Evolutionary conservation across 2,329 filamentous ascomycete genomes (phyloP).

Genomic region (Epichloe sibirici): DNA sequence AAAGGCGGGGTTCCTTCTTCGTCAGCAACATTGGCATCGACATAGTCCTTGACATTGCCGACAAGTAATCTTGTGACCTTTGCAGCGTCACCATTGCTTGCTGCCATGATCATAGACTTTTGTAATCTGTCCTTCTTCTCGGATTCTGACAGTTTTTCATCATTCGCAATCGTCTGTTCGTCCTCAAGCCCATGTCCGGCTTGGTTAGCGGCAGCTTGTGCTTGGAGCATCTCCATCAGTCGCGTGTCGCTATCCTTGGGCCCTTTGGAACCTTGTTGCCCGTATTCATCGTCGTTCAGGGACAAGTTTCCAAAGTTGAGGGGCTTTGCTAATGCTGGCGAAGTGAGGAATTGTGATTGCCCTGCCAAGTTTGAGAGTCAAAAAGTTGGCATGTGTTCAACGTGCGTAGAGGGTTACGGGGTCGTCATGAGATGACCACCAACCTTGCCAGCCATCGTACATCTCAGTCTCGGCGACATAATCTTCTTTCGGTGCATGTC

Average conservation of each 20-base stretch:
- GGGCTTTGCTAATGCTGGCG: constrained; percentile 72
- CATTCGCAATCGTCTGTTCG: constrained; percentile 65
- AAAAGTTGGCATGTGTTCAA: neutral
- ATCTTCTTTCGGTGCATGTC: constrained; percentile 47
- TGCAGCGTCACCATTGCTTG: constrained; percentile 86
- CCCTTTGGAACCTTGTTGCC: constrained; percentile 42
- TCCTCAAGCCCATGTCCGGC: constrained; percentile 61
- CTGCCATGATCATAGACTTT: constrained; percentile 83
- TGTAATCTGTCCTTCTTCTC: constrained; percentile 78
- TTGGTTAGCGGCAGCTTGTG: constrained; percentile 74
- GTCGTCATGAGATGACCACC: constrained; percentile 9
- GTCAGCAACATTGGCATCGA: constrained; percentile 80
- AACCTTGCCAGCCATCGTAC: constrained; percentile 97
- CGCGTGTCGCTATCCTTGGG: constrained; percentile 69
- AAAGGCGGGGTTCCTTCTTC: constrained; percentile 93
- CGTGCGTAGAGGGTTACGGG: neutral
- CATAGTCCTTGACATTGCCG: constrained; percentile 59
- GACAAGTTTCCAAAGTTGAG: constrained; percentile 71
- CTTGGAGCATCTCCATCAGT: constrained; percentile 90
- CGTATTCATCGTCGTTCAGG: constrained; percentile 68
- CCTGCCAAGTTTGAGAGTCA: constrained; percentile 39
- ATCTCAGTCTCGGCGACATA: constrained; percentile 80
- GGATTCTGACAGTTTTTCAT: constrained; percentile 58
- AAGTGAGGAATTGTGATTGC: constrained; percentile 89
- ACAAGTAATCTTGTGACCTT: constrained; percentile 65